These are phyloP conservation scores for Cryptococcus sp. DNA, from an alignment of 1,284 basidiomycete species.

Conservation along the genomic window DNA sequence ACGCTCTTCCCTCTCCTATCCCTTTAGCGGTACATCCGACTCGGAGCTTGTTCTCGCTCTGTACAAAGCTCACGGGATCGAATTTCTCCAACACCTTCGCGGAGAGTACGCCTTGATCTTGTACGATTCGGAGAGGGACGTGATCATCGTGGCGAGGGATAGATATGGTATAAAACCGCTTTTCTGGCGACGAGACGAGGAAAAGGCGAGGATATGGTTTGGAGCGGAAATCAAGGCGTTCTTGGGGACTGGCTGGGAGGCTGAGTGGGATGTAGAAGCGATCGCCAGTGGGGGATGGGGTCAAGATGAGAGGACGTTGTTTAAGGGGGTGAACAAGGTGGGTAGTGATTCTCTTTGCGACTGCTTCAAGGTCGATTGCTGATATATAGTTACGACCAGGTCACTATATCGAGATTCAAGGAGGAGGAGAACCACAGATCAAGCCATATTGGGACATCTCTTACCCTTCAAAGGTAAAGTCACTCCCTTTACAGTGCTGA, in stretches of 20 bases:
- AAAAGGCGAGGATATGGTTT: slow-evolving; percentile 38
- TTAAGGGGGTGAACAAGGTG: slow-evolving; percentile 43
- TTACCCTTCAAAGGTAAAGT: slow-evolving; percentile 36
- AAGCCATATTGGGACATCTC: slow-evolving; percentile 42
- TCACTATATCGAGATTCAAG: slow-evolving; percentile 34
- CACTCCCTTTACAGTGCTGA: neutral
- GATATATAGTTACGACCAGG: slow-evolving; percentile 41
- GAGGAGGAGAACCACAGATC: slow-evolving; percentile 43
- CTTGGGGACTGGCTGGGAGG: slow-evolving; percentile 34
- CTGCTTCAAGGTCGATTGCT: no score
- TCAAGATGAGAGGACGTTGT: slow-evolving; percentile 32
- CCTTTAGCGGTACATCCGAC: slow-evolving; percentile 46
- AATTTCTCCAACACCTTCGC: slow-evolving; percentile 45
- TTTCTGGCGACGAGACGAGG: slow-evolving; percentile 41
- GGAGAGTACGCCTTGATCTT: slow-evolving; percentile 48
- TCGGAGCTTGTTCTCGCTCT: slow-evolving; percentile 48
- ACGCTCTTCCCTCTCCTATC: slow-evolving; percentile 38
- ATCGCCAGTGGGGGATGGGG: slow-evolving; percentile 26
- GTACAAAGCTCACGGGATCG: slow-evolving; percentile 43
- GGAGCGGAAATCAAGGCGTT: slow-evolving; percentile 48
- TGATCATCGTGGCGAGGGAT: slow-evolving; percentile 45
- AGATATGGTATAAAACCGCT: slow-evolving; percentile 49
- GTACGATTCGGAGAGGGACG: slow-evolving; percentile 37
- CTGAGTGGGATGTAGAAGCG: slow-evolving; percentile 28
- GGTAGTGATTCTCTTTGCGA: neutral